Base-by-base conservation (phyloP, 2,329 filamentous ascomycete species). In the Epichloe uncinata region DNA sequence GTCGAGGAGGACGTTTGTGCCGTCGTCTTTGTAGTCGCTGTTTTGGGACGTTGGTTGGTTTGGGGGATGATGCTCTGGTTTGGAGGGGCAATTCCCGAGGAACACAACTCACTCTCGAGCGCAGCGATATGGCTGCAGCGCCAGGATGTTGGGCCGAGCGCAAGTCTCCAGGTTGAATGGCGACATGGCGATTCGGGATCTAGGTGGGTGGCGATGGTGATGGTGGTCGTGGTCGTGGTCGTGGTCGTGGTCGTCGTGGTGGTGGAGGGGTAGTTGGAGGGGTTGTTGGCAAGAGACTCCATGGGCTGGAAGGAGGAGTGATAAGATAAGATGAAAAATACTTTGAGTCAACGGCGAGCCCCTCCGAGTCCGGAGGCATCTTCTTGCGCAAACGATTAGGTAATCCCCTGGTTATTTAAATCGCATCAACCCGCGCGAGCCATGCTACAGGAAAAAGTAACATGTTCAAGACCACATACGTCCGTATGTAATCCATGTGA, bases 21-120 rank as follows among this genome's bases (percentile, higher is more conserved):
- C 93, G 64, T 98, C 86, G 66, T 98, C 91, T 72, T 98, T 96
- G 78, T 98, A 97, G 77, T 98, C 93, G 72, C 88, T 94, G 63
- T 47, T 9, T 20, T 45, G 61, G 47, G 59, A 47, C 43, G 41
- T 46, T 46, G 53, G 49, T 38, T 15, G 42, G 22, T 9, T 13
- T 30, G 20, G n/a, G n/a, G n/a, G 42, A 26, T 13, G 42, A 18
- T 22, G n/a, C 5, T 13, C 4, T 34, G 22, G 41, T 22, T 46
- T 50, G 37, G 40, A 42, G 35, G 54, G 52, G 49, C 48, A 42
- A n/a, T n/a, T 3, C 30, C 30, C 30, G 45, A 47, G 52, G 50
- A 47, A 51, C 52, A 49, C 47, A 69, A 69, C 82, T 68, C 71
- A 88, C 85, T 91, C 86, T 76, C 86, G 71, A 30, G 86, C 86